Base-by-base conservation (phyloP, 768 basidiomycete genomes). In the Lepiota brunneoincarnata region DNA sequence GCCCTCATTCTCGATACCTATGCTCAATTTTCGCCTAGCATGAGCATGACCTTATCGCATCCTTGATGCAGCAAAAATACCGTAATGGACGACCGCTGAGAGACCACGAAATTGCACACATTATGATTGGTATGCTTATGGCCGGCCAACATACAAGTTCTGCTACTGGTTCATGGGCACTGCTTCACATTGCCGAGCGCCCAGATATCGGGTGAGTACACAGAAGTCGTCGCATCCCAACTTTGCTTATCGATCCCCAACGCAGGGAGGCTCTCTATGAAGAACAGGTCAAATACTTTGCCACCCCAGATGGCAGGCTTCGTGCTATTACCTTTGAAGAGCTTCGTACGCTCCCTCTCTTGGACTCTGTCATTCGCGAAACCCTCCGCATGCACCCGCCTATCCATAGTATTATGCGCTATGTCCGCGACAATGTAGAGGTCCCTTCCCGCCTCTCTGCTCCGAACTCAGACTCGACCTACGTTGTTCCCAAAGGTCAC, bases 71-170 rank as follows among this genome's bases (percentile, higher is more conserved):
- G 57, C 90, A 94, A 66, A 80, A 75, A 47, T 98, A 99, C 73
- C 89, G 90, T 58, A 78, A 82, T 61, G 97, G 97, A 52, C 76
- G 79, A 40, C 65, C 77, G 2, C 78, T 98, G 37, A 80, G 77
- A 57, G 94, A 99, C 65, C 86, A 89, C 60, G 93, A 98, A 69
- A 89, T 98, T 56, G 94, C 97, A 0, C 97, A 98, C 67, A 95
- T 99, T 65, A 86, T 99, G 88, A 99, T 98, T 64, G 97, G 96
- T 14, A 81, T 99, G 41, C 85, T 99, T 59, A 98, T 99, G 97
- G 97, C 97, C 40, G 97, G 97, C 35, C 97, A 99, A 73, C 97
- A 99, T 72, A 99, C 97, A 0, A 92, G 90, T 62, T 97, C 97
- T 12, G 87, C 97, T 2, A 88, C 92, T 18, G 86, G 86, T 31